Evolutionary conservation across 331 rosid genomes (phyloP).

Genomic region (Quercus tomentella): DNA sequence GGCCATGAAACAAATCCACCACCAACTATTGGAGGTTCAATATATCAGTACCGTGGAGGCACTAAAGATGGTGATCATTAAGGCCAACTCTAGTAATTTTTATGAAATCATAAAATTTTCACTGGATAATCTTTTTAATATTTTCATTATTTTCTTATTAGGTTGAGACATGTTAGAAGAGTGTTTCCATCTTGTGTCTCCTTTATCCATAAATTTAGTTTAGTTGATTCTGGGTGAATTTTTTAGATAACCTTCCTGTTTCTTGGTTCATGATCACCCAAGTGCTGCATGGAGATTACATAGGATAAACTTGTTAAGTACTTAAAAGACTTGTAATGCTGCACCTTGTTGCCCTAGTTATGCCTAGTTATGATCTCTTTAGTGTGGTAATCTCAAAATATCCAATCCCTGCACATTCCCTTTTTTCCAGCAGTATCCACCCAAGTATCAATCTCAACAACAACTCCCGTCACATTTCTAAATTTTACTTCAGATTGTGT

Average conservation of each 20-base stretch:
- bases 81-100: too few relatives aligned
- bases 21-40: too few relatives aligned
- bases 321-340: background rate
- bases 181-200: too few relatives aligned
- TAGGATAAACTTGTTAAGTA: background rate
- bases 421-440: slow-evolving; percentile 83
- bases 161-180: too few relatives aligned
- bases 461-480: slow-evolving; percentile 53
- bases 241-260: slow-evolving; percentile 74
- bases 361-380: slow-evolving; percentile 64
- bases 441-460: slow-evolving; percentile 89
- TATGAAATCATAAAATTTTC: too few relatives aligned
- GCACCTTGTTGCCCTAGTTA: slow-evolving; percentile 82
- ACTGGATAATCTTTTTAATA: too few relatives aligned
- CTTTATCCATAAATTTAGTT: too few relatives aligned
- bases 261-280: slow-evolving; percentile 93
- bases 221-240: too few relatives aligned
- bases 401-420: slow-evolving; percentile 93
- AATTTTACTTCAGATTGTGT: background rate
- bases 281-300: slow-evolving; percentile 42
- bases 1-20: too few relatives aligned
- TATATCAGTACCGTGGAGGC: too few relatives aligned
- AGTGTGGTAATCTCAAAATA: slow-evolving; percentile 62
- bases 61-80: too few relatives aligned
- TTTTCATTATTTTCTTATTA: too few relatives aligned